Evolutionary conservation across 2,329 filamentous ascomycete genomes (phyloP).

Genomic region (Xylariaceae sp.): DNA sequence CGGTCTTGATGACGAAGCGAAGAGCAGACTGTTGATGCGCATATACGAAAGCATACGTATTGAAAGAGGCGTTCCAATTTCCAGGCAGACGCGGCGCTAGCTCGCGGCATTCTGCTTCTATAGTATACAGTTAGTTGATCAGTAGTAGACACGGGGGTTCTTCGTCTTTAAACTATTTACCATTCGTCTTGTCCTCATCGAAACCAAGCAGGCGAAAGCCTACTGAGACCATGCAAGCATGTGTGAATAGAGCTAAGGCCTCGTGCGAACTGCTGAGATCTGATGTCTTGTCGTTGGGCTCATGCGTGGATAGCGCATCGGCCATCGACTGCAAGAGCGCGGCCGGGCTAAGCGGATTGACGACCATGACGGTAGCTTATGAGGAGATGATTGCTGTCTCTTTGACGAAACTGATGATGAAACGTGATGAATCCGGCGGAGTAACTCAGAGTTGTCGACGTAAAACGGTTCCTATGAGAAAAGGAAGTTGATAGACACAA

Average conservation of each 20-base stretch:
- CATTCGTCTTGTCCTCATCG: conserved; percentile 71
- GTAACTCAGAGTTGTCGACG: too few relatives aligned
- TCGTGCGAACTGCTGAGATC: conserved; percentile 70
- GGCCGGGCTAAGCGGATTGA: conserved; percentile 39
- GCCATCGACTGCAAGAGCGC: conserved; percentile 53
- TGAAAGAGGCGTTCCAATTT: conserved; percentile 72
- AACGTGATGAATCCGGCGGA: too few relatives aligned
- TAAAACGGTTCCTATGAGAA: neutral
- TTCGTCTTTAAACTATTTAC: conserved; percentile 36
- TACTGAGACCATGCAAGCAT: conserved; percentile 75
- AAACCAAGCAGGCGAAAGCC: conserved; percentile 79
- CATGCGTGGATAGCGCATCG: conserved; percentile 53
- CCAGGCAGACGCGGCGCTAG: conserved; percentile 61
- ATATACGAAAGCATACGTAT: conserved; percentile 78
- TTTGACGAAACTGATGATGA: too few relatives aligned
- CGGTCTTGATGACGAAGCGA: conserved; percentile 76
- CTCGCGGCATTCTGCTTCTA: conserved; percentile 53
- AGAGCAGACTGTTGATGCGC: conserved; percentile 79
- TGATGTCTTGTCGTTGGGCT: conserved; percentile 48
- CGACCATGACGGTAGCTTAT: conserved; percentile 16
- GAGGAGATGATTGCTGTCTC: neutral
- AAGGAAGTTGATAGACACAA: neutral
- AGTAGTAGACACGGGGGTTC: neutral
- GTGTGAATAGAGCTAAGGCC: conserved; percentile 74
- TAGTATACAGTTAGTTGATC: conserved; percentile 13